phyloP scores from a whole-genome alignment of 2,329 filamentous ascomycete species.

The Neofusicoccum cordaticola region DNA sequence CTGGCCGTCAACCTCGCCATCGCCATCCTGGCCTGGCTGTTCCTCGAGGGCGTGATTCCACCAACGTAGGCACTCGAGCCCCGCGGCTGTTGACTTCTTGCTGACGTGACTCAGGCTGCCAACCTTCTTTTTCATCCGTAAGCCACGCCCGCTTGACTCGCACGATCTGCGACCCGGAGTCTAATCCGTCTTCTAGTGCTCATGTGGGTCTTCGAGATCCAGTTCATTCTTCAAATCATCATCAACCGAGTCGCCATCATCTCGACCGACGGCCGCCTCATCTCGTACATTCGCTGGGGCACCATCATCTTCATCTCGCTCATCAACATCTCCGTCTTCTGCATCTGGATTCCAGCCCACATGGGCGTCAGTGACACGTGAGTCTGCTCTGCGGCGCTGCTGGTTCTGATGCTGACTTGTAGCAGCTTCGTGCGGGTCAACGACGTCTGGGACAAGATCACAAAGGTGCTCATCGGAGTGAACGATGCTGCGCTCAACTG shows the following conservation, averaged over 20 bases:
- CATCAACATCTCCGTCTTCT: conserved; percentile 32
- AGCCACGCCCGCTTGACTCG: background rate
- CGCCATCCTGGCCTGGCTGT: conserved; percentile 41
- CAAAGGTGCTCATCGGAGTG: conserved; percentile 27
- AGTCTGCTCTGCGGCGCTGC: background rate
- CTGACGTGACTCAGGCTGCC: background rate
- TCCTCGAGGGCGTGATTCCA: conserved; percentile 36
- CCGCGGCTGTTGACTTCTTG: background rate
- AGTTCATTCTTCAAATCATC: conserved; percentile 26
- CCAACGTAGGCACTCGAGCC: conserved; percentile 25
- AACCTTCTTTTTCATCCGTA: conserved; percentile 18
- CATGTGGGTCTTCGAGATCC: conserved; percentile 46
- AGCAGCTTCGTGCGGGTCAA: conserved; percentile 22
- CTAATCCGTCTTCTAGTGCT: conserved; percentile 21
- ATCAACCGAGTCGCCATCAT: conserved; percentile 30
- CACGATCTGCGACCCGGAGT: background rate
- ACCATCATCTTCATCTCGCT: conserved; percentile 23
- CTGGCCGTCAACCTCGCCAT: conserved; percentile 41
- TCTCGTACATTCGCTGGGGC: conserved; percentile 20
- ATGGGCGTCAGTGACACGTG: conserved; percentile 25
- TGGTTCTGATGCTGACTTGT: background rate
- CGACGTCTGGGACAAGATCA: conserved; percentile 19
- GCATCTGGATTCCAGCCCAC: conserved; percentile 30
- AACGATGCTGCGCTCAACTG: conserved; percentile 28
- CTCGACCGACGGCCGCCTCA: conserved; percentile 20